Base-by-base conservation (phyloP, 805 yeast genomes). In the Sugiyamaella mastotermitis region DNA sequence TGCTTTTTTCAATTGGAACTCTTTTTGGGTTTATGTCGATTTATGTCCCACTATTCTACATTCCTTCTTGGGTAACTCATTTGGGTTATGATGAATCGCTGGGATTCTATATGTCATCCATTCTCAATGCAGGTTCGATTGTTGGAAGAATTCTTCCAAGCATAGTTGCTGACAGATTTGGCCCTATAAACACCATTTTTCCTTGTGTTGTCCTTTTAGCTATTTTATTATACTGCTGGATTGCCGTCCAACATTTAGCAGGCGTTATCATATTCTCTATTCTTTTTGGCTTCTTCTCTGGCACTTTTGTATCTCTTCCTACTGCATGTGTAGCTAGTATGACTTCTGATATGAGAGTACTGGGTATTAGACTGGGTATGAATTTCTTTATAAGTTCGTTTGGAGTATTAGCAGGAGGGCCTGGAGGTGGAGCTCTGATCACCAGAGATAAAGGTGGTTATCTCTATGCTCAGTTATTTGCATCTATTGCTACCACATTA, bases 301-400 rank as follows among this genome's bases (percentile, higher is more conserved):
- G 66, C 4, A 53, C 61, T 1, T 34, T 55, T 3, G 55, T 58
- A 20, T 53, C 61, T 5, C 38, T 61, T 10, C 55, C 57, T 17
- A 62, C 62, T 2, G 53, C 61, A 1, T 43, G 57, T 24, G 46
- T 57, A 3, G 59, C 63, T 2, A 42, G 45, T 16, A 34, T 55
- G 24, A 57, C 60, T 5, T 42, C 51, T 1, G 50, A 57, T 28
- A 33, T 55, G 27, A 42, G 47, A 8, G 35, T 50, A 20, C 45
- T 55, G 9, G 62, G 63, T 7, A 48, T 51, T 3, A 44, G 62
- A 5, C 81, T 84, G 84, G 83, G 83, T 2, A 42, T 76, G 27
- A 71, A 84, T 1, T 64, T 83, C 25, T 64, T 71, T 5, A 50
- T 68, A 9, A 76, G 80, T 28, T 69, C 87, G 0, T 66, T 72